phyloP scores from a whole-genome alignment of 169 alveolate genomes.

The Plasmodium fragile region DNA sequence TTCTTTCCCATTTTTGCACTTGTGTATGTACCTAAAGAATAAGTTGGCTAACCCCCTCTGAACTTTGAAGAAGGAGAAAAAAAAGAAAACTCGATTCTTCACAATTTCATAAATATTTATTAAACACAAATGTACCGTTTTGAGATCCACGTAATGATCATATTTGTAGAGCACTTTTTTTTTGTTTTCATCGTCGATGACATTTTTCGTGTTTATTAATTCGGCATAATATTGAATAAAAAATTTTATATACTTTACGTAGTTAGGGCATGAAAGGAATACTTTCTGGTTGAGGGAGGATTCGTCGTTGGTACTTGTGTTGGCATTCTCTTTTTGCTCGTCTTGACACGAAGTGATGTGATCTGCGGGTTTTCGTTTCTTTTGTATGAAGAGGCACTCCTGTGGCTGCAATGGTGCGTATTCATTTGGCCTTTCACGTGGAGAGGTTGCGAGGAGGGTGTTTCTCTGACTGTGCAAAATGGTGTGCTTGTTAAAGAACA shows the following conservation, averaged over 20 bases:
- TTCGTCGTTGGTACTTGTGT: background rate
- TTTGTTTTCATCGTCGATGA: constrained; percentile 41
- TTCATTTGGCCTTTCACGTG: background rate
- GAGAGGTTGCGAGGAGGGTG: background rate
- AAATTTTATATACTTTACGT: constrained; percentile 35
- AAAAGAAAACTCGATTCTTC: constrained; percentile 51
- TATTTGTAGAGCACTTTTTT: constrained; percentile 54
- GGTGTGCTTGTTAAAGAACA: constrained; percentile 41
- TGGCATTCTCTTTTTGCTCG: background rate
- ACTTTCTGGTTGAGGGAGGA: background rate
- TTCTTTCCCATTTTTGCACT: background rate
- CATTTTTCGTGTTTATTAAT: constrained; percentile 50
- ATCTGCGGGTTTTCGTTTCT: background rate
- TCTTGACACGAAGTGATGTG: background rate
- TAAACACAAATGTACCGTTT: constrained; percentile 43
- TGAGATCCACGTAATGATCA: constrained; percentile 42
- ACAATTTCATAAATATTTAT: constrained; percentile 56
- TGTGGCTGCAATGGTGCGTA: background rate
- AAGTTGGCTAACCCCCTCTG: constrained; percentile 36
- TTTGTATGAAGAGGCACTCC: background rate
- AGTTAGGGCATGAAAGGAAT: constrained; percentile 59
- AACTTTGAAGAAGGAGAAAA: constrained; percentile 52
- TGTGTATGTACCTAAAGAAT: constrained; percentile 62
- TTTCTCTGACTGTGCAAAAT: constrained; percentile 2
- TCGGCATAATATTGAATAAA: constrained; percentile 50